phyloP scores from a whole-genome alignment of 352 stramenopile genomes.

The Phytophthora hibernalis region DNA sequence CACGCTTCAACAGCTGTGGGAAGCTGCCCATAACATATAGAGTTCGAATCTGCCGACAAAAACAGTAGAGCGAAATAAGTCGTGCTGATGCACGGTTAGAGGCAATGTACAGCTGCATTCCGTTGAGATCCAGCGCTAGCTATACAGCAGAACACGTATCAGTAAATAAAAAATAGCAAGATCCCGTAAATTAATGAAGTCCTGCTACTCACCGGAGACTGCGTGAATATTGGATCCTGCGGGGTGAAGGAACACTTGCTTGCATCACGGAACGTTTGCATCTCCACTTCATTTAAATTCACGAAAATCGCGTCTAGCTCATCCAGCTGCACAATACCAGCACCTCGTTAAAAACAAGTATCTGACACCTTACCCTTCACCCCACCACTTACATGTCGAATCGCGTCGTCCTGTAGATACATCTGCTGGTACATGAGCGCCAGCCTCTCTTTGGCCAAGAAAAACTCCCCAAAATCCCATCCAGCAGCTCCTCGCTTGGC shows the following conservation, averaged over 20 bases:
- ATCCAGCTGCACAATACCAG: constrained; percentile 54
- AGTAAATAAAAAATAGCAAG: not conserved
- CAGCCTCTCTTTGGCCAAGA: constrained; percentile 78
- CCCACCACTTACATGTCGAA: constrained; percentile 68
- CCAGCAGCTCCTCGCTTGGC: constrained; percentile 52
- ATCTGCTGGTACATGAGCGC: constrained; percentile 88
- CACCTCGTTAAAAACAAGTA: constrained; percentile 1
- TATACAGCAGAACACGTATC: constrained; percentile 23
- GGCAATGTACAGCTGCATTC: constrained; percentile 61
- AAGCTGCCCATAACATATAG: constrained; percentile 80
- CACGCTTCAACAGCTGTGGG: constrained; percentile 62
- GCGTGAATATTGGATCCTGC: constrained; percentile 62
- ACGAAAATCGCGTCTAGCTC: constrained; percentile 83
- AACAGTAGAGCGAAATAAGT: constrained; percentile 78
- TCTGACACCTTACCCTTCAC: not conserved
- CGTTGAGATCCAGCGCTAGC: constrained; percentile 65
- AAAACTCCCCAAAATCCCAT: constrained; percentile 87
- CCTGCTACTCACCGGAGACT: constrained; percentile 65
- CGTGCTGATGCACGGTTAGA: constrained; percentile 56
- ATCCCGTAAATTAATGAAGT: not conserved
- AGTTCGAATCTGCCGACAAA: constrained; percentile 78
- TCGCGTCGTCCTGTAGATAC: constrained; percentile 82
- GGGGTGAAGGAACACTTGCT: constrained; percentile 32
- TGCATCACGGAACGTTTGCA: constrained; percentile 29
- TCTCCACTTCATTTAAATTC: constrained; percentile 47